Evolutionary conservation across 2,329 filamentous ascomycete genomes (phyloP).

Genomic region (Pestalotiopsis sp.): DNA sequence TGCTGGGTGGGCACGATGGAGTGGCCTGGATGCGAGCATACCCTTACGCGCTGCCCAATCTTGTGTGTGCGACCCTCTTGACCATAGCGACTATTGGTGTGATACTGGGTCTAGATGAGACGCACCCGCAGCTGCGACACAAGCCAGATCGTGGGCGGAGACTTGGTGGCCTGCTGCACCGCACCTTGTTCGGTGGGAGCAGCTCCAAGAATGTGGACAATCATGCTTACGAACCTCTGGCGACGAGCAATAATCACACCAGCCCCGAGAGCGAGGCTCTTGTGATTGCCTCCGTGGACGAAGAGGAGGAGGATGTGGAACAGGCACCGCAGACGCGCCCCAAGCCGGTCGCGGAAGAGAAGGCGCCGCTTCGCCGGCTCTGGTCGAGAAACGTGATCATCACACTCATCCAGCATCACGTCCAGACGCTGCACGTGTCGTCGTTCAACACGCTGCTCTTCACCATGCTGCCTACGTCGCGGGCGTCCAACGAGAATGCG

Average conservation of each 20-base stretch:
- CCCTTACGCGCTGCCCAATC: constrained; percentile 46
- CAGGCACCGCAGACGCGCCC: background rate
- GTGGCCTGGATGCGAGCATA: constrained; percentile 43
- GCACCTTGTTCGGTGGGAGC: background rate
- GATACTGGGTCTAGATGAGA: constrained; percentile 20
- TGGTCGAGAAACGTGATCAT: constrained; percentile 4
- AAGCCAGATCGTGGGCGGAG: constrained; percentile 1
- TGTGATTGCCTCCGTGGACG: constrained; percentile 21
- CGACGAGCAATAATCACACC: background rate
- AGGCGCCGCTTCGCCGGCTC: constrained; percentile 3
- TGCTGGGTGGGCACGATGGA: constrained; percentile 37
- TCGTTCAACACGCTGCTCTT: constrained; percentile 5
- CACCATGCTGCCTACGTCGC: background rate
- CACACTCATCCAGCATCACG: background rate
- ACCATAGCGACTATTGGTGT: constrained; percentile 8
- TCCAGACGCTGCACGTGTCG: background rate
- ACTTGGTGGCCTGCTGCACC: background rate
- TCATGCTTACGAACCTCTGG: background rate
- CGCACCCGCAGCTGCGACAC: constrained; percentile 22
- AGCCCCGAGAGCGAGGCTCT: constrained; percentile 29
- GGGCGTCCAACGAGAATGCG: constrained; percentile 2
- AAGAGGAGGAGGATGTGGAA: background rate
- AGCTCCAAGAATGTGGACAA: constrained; percentile 22
- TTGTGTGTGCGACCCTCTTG: constrained; percentile 41
- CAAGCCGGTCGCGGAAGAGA: background rate